Percentiles rank a stretch among this genome's conserved stretches.
These are phyloP conservation scores for Kwoniella dendrophila DNA, from an alignment of 768 basidiomycete species.

Conservation along the genomic window DNA sequence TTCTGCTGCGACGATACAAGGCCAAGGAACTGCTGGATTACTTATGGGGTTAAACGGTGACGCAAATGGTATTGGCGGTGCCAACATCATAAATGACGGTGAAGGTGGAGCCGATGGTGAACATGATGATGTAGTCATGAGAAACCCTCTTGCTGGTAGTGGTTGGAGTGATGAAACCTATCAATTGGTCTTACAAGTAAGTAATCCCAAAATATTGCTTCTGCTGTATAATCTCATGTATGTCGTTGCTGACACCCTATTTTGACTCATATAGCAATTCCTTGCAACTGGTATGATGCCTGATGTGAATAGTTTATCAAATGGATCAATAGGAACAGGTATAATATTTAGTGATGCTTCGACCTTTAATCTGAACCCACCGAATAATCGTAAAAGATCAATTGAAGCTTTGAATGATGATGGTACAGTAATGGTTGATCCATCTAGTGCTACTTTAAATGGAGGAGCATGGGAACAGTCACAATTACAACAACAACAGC, in stretches of 20 bases:
- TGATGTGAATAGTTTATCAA: constrained; percentile 30
- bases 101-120: constrained; percentile 13
- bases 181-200: constrained; percentile 68
- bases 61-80: constrained; percentile 8
- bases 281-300: constrained; percentile 44
- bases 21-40: constrained; percentile 11
- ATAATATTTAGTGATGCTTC: constrained; percentile 36
- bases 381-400: constrained; percentile 26
- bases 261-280: constrained; percentile 35
- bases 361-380: neutral
- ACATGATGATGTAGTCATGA: constrained; percentile 9
- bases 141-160: constrained; percentile 81
- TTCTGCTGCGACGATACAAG: constrained; percentile 28
- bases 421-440: constrained; percentile 4
- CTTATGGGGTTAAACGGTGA: constrained; percentile 9
- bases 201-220: constrained; percentile 2
- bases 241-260: neutral
- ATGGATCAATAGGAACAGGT: constrained; percentile 37
- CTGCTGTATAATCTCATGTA: neutral
- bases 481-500: neutral
- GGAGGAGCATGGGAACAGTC: constrained; percentile 7
- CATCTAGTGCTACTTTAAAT: too few relatives aligned
- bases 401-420: constrained; percentile 34
- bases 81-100: constrained; percentile 10
- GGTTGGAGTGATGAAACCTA: constrained; percentile 89